These are phyloP conservation scores for Colletotrichum liaoningense DNA, from an alignment of 2,329 filamentous ascomycete species.

Conservation along the genomic window DNA sequence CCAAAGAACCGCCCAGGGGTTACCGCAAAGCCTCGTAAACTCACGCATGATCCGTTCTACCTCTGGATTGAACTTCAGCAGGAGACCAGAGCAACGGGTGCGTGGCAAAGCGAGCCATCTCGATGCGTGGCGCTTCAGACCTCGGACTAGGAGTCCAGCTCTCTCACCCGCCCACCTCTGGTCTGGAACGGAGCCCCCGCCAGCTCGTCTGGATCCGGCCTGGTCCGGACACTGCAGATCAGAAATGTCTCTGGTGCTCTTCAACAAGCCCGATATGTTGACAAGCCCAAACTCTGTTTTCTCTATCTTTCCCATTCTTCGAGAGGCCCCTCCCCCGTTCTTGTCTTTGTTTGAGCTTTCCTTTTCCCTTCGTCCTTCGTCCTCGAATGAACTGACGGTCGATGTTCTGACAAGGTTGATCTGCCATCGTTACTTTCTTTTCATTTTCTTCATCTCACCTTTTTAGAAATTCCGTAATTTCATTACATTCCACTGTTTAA, in stretches of 20 bases:
- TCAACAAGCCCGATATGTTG: not conserved
- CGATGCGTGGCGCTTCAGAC: slow-evolving; percentile 18
- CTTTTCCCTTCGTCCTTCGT: not conserved
- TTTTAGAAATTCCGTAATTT: slow-evolving; percentile 2
- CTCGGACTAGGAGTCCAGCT: slow-evolving; percentile 16
- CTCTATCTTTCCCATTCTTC: not conserved
- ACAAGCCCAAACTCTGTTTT: slow-evolving; percentile 13
- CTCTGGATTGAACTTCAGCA: not conserved
- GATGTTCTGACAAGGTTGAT: not conserved
- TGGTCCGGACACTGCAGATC: not conserved
- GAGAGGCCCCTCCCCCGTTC: not conserved
- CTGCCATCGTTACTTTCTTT: not conserved
- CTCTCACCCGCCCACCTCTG: slow-evolving; percentile 3
- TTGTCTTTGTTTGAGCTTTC: not conserved
- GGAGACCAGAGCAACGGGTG: not conserved
- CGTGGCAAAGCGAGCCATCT: slow-evolving; percentile 13
- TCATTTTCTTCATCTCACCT: not conserved
- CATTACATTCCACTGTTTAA: slow-evolving; percentile 11
- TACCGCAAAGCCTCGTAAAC: not conserved
- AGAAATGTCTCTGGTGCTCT: not conserved
- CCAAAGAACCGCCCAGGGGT: no score
- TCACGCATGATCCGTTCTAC: not conserved
- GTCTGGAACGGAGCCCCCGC: slow-evolving; percentile 11
- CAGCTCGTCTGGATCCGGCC: slow-evolving; percentile 20
- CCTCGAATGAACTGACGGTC: not conserved